Percentiles rank a stretch among this genome's conserved stretches.
Evolutionary conservation across 345 rosid genomes (phyloP).

Genomic region (Noccaea bulbosa): DNA sequence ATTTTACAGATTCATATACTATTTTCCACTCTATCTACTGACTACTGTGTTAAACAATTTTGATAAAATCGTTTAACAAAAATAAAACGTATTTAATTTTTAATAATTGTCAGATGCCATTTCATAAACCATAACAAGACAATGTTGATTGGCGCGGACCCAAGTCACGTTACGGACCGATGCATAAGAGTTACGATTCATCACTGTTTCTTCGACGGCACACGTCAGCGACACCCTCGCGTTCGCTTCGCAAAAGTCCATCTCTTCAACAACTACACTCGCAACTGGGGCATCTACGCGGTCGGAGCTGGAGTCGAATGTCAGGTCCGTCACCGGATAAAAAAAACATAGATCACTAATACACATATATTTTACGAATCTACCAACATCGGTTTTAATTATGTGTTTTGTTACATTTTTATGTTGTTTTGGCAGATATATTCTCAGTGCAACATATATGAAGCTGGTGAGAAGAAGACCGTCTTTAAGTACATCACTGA

Average conservation of each 20-base stretch:
- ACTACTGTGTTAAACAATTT: neutral
- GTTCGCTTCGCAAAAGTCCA: constrained; percentile 87
- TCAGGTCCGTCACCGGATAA: constrained; percentile 52
- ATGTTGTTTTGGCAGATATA: constrained; percentile 57
- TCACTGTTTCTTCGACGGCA: constrained; percentile 92
- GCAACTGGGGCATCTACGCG: constrained; percentile 91
- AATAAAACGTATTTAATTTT: no score
- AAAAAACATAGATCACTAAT: neutral
- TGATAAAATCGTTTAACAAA: neutral
- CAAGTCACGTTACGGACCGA: constrained; percentile 73
- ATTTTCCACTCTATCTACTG: neutral
- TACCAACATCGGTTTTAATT: neutral
- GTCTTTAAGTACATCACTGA: constrained; percentile 87
- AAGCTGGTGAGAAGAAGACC: constrained; percentile 87
- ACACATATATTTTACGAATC: neutral
- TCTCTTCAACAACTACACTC: constrained; percentile 84
- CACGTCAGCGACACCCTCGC: constrained; percentile 92
- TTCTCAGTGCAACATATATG: constrained; percentile 94
- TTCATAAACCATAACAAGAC: constrained; percentile 87
- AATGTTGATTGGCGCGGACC: constrained; percentile 86
- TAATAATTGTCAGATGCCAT: constrained; percentile 62
- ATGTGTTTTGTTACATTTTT: constrained; percentile 15
- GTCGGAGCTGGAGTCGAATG: constrained; percentile 93
- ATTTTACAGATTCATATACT: neutral
- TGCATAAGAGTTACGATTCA: constrained; percentile 90